Base-by-base conservation (phyloP, 2,329 filamentous ascomycete species). In the Diaporthe nobilis region DNA sequence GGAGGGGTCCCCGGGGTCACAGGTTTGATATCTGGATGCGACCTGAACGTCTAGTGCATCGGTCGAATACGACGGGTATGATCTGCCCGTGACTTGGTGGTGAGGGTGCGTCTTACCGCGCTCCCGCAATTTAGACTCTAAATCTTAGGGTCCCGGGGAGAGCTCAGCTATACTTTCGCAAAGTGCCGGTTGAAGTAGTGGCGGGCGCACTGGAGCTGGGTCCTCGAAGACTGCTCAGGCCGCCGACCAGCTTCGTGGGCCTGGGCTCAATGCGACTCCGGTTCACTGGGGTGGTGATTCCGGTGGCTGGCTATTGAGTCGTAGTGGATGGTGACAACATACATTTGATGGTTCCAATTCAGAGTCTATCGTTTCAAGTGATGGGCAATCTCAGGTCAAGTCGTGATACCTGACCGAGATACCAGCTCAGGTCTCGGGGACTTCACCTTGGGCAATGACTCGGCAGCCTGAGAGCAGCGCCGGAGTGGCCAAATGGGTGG, bases 371-470 rank as follows among this genome's bases (percentile, higher is more conserved):
- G 65, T 70, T 70, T 70, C 65, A 55, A 55, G 37, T 55, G 34
- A 55, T 20, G 49, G 49, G 49, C 49, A 55, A 55, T 70, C 65
- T 70, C 3, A 25, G 65, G 65, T 70, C 65, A 70, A 70, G 65
- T 70, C 65, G 49, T 39, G 65, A 70, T 70, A 70, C 65, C 65
- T 70, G 65, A 70, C 65, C 65, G 49, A 70, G n/a, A 70, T 70
- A 37, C 65, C 49, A 15, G 65, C 34, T 70, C 49, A 70, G 65
- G 65, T 70, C 65, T 70, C 65, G n/a, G 9, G 34, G 49, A 53
- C 65, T 55, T 70, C 65, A 55, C 65, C 42, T 10, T 22, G 10
- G 22, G n/a, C 22, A 39, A 70, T 70, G 65, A 70, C 65, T 70
- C 65, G 49, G 13, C 47, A 42, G 31, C 65, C 65, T 70, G 22